These are phyloP conservation scores for Orychophragmus violaceus DNA, from an alignment of 345 rosid species.

Conservation along the genomic window DNA sequence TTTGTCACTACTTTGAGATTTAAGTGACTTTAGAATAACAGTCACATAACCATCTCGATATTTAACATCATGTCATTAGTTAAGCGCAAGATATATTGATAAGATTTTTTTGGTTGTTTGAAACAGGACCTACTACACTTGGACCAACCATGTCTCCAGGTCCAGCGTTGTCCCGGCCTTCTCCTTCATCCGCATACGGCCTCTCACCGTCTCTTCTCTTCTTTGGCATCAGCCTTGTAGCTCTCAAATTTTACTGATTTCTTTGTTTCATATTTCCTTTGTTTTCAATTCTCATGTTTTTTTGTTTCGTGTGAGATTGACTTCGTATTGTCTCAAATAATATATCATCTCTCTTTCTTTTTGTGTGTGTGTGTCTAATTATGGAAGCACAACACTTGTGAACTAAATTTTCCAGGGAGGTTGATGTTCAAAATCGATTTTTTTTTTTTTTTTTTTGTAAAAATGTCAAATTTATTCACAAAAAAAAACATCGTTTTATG, in stretches of 20 bases:
- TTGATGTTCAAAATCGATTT: no score
- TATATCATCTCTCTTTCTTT: no score
- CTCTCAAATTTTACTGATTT: constrained; percentile 35
- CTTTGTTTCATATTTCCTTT: background rate
- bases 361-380: no score
- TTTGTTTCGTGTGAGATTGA: background rate
- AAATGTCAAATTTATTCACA: no score
- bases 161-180: constrained; percentile 28
- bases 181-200: constrained; percentile 34
- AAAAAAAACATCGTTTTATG: no score
- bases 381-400: no score
- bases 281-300: no score
- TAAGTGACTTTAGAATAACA: no score
- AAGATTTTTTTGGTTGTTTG: background rate
- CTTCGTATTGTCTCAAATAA: background rate
- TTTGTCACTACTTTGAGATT: no score
- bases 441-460: no score
- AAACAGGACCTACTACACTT: constrained; percentile 45
- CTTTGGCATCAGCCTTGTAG: constrained; percentile 33
- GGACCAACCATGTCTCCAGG: constrained; percentile 47
- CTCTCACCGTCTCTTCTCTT: constrained; percentile 45
- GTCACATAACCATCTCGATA: background rate
- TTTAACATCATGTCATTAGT: background rate
- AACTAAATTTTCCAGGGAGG: no score
- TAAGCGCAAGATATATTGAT: background rate